phyloP scores from a whole-genome alignment of 371 early-diverging fungal genomes.

The Rhizopus microsporus region DNA sequence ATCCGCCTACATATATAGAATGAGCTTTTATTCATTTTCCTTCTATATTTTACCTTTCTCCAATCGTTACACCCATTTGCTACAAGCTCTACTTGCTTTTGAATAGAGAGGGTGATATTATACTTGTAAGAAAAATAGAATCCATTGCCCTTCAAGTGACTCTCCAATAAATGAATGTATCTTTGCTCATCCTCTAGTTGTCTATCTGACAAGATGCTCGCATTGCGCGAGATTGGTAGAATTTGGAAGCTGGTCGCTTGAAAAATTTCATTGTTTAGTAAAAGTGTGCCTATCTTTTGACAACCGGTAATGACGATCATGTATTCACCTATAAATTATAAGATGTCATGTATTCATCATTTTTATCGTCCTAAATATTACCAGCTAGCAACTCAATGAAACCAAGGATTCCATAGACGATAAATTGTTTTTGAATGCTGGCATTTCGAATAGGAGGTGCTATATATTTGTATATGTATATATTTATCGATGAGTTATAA shows the following conservation, averaged over 20 bases:
- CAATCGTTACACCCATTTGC: slow-evolving; percentile 15
- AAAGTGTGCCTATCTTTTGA: slow-evolving; percentile 60
- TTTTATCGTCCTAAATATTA: slow-evolving; percentile 18
- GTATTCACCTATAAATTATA: slow-evolving; percentile 26
- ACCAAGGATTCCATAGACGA: slow-evolving; percentile 70
- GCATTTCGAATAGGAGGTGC: slow-evolving; percentile 26
- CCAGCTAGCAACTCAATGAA: slow-evolving; percentile 76
- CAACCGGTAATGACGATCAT: slow-evolving; percentile 87
- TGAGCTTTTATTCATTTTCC: not conserved
- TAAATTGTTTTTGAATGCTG: slow-evolving; percentile 23
- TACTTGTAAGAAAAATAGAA: slow-evolving; percentile 86
- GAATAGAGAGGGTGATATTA: slow-evolving; percentile 81
- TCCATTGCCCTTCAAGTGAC: slow-evolving; percentile 58
- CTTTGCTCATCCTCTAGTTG: slow-evolving; percentile 68
- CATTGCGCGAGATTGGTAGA: slow-evolving; percentile 65
- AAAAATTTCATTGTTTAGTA: slow-evolving; percentile 69
- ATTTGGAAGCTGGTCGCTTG: slow-evolving; percentile 70
- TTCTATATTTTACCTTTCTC: slow-evolving; percentile 32
- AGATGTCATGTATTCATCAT: not conserved
- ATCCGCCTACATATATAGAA: slow-evolving; percentile 60
- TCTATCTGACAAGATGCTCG: slow-evolving; percentile 25
- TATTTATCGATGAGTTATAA: not conserved
- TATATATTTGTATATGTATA: slow-evolving; percentile 6
- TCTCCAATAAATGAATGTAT: slow-evolving; percentile 71
- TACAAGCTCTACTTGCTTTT: slow-evolving; percentile 60